Conservation (phyloP, 257 asterid genomes). For the Plectranthus barbatus region DNA sequence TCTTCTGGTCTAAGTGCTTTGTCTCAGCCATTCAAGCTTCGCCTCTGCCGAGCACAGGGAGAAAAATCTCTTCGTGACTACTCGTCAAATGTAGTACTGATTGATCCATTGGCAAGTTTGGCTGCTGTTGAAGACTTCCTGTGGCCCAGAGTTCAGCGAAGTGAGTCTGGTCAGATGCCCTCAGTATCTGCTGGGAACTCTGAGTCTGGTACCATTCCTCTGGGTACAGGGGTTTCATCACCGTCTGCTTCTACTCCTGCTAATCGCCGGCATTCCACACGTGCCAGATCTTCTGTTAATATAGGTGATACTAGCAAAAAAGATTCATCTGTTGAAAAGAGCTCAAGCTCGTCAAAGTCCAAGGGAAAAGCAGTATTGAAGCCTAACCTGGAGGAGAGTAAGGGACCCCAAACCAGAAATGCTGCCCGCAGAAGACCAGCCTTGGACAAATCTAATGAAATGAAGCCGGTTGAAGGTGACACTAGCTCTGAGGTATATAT, state of each 20-base stretch:
- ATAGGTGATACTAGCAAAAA: constrained; percentile 52
- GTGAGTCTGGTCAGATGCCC: constrained; percentile 66
- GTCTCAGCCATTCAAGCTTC: constrained; percentile 86
- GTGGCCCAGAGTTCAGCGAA: constrained; percentile 84
- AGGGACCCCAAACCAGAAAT: constrained; percentile 87
- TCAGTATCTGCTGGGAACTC: constrained; percentile 51
- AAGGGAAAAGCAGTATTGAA: constrained; percentile 91
- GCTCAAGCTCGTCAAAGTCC: constrained; percentile 56
- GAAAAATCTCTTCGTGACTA: constrained; percentile 96
- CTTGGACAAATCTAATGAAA: constrained; percentile 64
- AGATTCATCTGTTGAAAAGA: constrained; percentile 49
- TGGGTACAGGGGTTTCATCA: constrained; percentile 40
- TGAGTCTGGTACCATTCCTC: constrained; percentile 47
- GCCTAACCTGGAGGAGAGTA: constrained; percentile 65
- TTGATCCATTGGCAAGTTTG: constrained; percentile 92
- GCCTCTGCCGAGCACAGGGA: constrained; percentile 93
- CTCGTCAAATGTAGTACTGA: constrained; percentile 85
- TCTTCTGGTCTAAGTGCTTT: constrained; percentile 91
- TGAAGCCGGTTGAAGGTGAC: constrained; percentile 67
- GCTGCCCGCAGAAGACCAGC: constrained; percentile 79
- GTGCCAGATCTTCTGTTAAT: constrained; percentile 64
- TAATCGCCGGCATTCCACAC: constrained; percentile 68
- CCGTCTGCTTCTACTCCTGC: constrained; percentile 64
- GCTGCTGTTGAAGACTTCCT: constrained; percentile 93
- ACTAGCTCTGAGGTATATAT: constrained; percentile 82